Percentiles rank a stretch among this genome's conserved stretches.
Conservation (phyloP, 2,329 filamentous ascomycete genomes). For the Nemania serpens region DNA sequence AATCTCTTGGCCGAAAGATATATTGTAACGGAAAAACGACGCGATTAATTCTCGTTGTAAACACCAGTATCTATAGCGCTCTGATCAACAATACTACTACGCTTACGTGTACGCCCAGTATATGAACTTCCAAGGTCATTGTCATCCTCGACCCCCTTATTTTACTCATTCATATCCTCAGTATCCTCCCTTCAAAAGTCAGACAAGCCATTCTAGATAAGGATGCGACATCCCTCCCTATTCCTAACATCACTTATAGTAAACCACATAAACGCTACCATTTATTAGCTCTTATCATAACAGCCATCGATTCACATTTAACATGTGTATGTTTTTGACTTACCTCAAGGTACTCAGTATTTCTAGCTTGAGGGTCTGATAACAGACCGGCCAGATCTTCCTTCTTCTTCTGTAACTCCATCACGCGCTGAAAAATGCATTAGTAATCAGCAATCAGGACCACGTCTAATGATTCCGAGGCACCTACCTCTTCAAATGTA, state of each 20-base stretch:
- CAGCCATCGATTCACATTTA: not conserved
- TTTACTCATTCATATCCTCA: too few relatives aligned
- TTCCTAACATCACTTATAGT: not conserved
- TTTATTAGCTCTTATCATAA: not conserved
- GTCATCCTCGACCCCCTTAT: too few relatives aligned
- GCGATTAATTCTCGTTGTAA: too few relatives aligned
- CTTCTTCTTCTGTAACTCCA: conserved; percentile 20
- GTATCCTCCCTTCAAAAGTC: too few relatives aligned
- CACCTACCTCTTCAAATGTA: conserved; percentile 45
- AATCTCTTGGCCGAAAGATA: too few relatives aligned
- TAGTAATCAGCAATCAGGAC: not conserved
- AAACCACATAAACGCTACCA: conserved; percentile 10
- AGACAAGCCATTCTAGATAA: too few relatives aligned
- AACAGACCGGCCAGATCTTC: conserved; percentile 11
- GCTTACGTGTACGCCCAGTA: too few relatives aligned
- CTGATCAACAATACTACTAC: too few relatives aligned
- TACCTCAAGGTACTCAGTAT: conserved; percentile 13
- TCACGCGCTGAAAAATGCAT: conserved; percentile 5
- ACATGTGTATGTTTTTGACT: not conserved
- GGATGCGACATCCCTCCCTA: not conserved
- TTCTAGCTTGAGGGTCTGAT: conserved; percentile 6
- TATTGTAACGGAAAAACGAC: too few relatives aligned
- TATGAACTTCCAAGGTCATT: too few relatives aligned
- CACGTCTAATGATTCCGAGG: not conserved
- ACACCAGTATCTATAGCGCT: too few relatives aligned